A percentile compares a stretch with the other conserved stretches of the same genome.
These are phyloP conservation scores for Fusarium transvaalense DNA, from an alignment of 2,329 filamentous ascomycete genomes.

Conservation along the genomic window DNA sequence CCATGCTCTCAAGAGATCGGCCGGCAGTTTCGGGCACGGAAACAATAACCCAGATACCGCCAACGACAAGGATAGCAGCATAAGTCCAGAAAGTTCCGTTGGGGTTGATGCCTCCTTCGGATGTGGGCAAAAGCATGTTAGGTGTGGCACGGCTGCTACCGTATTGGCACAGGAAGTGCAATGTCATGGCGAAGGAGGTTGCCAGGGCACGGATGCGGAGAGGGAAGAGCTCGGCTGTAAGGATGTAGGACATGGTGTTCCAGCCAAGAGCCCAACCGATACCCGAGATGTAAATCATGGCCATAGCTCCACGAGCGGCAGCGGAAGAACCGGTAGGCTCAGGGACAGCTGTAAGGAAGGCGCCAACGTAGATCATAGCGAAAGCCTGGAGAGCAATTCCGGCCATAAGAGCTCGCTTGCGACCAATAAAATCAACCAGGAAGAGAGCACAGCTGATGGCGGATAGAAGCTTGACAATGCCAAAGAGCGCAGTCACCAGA, in stretches of 20 bases:
- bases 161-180: slow-evolving; percentile 23
- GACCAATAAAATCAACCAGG: slow-evolving; percentile 20
- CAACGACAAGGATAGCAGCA: slow-evolving; percentile 6
- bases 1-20: slow-evolving; percentile 26
- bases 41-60: slow-evolving; percentile 17
- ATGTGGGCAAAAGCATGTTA: slow-evolving; percentile 12
- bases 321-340: background rate
- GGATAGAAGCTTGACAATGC: slow-evolving; percentile 18
- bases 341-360: slow-evolving; percentile 13
- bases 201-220: slow-evolving; percentile 27
- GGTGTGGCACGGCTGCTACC: slow-evolving; percentile 24
- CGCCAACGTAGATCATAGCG: slow-evolving; percentile 23
- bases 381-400: slow-evolving; percentile 18
- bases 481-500: slow-evolving; percentile 22
- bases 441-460: slow-evolving; percentile 21
- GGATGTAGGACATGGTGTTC: slow-evolving; percentile 37
- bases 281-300: slow-evolving; percentile 32
- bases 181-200: slow-evolving; percentile 20
- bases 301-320: slow-evolving; percentile 22
- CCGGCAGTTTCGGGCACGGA: slow-evolving; percentile 20
- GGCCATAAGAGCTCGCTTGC: slow-evolving; percentile 20
- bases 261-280: slow-evolving; percentile 38
- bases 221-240: slow-evolving; percentile 30
- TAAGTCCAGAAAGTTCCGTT: slow-evolving; percentile 26
- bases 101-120: slow-evolving; percentile 19